phyloP scores from a whole-genome alignment of 352 stramenopile species.

The Phytophthora pseudosyringae region DNA sequence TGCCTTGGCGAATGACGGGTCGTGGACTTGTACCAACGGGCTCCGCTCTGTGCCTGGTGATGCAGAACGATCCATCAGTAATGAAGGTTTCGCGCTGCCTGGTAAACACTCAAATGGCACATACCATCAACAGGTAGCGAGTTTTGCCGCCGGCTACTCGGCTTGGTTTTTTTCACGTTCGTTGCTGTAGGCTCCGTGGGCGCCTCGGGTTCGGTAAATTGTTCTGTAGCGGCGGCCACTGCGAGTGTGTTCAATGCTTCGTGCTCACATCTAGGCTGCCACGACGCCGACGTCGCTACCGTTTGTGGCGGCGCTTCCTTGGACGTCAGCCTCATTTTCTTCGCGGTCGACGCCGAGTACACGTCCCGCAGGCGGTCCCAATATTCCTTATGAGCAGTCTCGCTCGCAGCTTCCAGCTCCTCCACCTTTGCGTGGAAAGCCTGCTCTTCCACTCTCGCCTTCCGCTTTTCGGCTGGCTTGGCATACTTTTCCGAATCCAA shows the following conservation, averaged over 20 bases:
- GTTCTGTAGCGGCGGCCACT: slow-evolving; percentile 22
- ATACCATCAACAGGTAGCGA: neutral
- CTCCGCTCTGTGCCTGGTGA: slow-evolving; percentile 12
- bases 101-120: neutral
- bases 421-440: slow-evolving; percentile 38
- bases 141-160: slow-evolving; percentile 12
- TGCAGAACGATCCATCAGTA: slow-evolving; percentile 11
- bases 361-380: slow-evolving; percentile 61
- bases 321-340: slow-evolving; percentile 43
- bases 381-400: slow-evolving; percentile 57
- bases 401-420: slow-evolving; percentile 21
- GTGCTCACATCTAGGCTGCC: slow-evolving; percentile 15
- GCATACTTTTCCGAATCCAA: slow-evolving; percentile 26
- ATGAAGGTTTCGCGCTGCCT: neutral
- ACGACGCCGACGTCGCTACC: neutral
- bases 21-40: slow-evolving; percentile 57
- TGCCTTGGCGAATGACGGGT: slow-evolving; percentile 62
- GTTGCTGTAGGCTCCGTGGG: slow-evolving; percentile 4
- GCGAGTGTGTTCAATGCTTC: slow-evolving; percentile 34
- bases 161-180: slow-evolving; percentile 35
- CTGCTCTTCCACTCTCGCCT: slow-evolving; percentile 38
- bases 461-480: slow-evolving; percentile 36
- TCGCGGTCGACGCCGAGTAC: slow-evolving; percentile 46
- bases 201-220: neutral
- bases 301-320: neutral